Evolutionary conservation across 2,329 filamentous ascomycete species (phyloP), one percentile per base, ranked within the genome.

Genomic region (Ophiosphaerella korrae): DNA sequence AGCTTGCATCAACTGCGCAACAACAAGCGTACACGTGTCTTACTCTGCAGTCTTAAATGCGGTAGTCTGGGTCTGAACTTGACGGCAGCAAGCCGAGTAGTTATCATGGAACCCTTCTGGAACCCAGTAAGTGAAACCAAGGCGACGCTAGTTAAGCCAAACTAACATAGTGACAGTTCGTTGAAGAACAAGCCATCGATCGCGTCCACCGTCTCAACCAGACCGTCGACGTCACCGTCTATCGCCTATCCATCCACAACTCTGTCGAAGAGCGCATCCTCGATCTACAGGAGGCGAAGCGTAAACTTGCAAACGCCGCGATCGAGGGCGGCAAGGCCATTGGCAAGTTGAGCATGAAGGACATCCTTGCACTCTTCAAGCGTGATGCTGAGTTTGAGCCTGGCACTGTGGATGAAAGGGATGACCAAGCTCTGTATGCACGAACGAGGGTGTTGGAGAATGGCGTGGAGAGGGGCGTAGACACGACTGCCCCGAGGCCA

Each of bases 121-220:
- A 99, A 99, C 73, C 94, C 92, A 2, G 86, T 88, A 80, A 71
- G 84, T 78, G 21, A 18, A 26, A 24, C n/a, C n/a, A 14, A 2
- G 14, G 7, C 23, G 2, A 37, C 62, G 42, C 12, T 18, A 16
- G 0, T 35, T 33, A 8, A 4, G 5, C 12, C 6, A 13, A 33
- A 36, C 65, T 68, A 55, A 66, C 47, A 26, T 2, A 7, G 14
- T 14, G 2, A 8, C 55, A 90, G 84, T 99, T 99, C 68, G 91
- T 99, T 31, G 94, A 99, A 78, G 94, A 99, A 73, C 94, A 99
- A 80, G 94, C 94, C 42, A 99, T 99, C 63, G 94, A 99, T 74
- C 91, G 94, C 47, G 94, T 99, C 23, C 94, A 99, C 72, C 91
- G 94, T n/a, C 87, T 99, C 45, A 97, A 96, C 35, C 94, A 99